A percentile compares a stretch with the other conserved stretches of the same genome.
Conservation (phyloP, 1,139 yeast species). For the Candida albicans region DNA sequence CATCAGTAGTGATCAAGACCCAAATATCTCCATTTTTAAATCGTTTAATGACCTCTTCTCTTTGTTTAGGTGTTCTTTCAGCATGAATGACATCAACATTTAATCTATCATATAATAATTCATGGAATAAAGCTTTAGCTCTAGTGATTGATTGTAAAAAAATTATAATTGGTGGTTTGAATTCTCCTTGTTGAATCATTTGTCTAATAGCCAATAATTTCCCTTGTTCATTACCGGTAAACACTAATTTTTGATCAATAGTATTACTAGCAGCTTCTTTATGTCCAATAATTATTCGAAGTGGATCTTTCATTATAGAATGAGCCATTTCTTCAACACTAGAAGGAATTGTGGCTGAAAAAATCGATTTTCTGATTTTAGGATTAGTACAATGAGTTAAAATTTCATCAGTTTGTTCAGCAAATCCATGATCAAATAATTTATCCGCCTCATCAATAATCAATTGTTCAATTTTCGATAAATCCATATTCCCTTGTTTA, state of each 20-base stretch:
- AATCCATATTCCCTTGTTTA: slow-evolving; percentile 55
- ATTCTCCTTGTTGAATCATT: slow-evolving; percentile 78
- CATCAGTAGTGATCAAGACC: slow-evolving; percentile 97
- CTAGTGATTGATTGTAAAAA: slow-evolving; percentile 90
- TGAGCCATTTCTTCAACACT: slow-evolving; percentile 88
- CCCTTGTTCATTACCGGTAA: slow-evolving; percentile 93
- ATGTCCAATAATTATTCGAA: slow-evolving; percentile 87
- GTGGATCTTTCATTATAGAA: slow-evolving; percentile 79
- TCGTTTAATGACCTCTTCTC: slow-evolving; percentile 80
- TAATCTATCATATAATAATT: slow-evolving; percentile 82
- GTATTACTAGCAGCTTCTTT: slow-evolving; percentile 88
- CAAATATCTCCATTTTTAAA: slow-evolving; percentile 90
- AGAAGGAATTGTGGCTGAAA: slow-evolving; percentile 94
- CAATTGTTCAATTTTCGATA: slow-evolving; percentile 67
- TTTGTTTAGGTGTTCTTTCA: slow-evolving; percentile 85
- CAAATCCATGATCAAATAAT: slow-evolving; percentile 84
- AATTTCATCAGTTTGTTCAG: slow-evolving; percentile 88
- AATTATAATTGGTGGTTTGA: slow-evolving; percentile 89
- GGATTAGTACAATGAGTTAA: slow-evolving; percentile 63
- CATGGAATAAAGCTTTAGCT: slow-evolving; percentile 94
- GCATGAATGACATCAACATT: slow-evolving; percentile 97
- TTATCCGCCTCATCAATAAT: slow-evolving; percentile 97
- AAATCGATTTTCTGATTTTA: slow-evolving; percentile 67
- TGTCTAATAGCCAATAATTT: slow-evolving; percentile 89
- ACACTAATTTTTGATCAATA: slow-evolving; percentile 81